These are phyloP conservation scores for Isoetes taiwanensis DNA, from an alignment of 75 land plant species.

Conservation along the genomic window DNA sequence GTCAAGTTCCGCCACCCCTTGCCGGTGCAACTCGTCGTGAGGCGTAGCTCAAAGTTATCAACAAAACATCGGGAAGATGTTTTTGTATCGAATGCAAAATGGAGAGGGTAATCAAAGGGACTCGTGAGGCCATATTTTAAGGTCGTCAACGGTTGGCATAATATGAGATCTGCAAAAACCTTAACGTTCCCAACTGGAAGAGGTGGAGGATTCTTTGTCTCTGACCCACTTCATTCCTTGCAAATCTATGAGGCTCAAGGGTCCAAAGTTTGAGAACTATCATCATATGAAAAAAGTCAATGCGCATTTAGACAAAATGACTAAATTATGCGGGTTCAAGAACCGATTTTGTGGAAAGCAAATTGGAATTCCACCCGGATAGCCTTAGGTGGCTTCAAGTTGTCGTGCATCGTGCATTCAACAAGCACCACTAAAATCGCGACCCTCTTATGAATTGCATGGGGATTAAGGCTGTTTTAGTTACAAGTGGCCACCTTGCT, in stretches of 20 bases:
- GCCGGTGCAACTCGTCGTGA: conserved; percentile 25
- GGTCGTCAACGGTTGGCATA: conserved; percentile 12
- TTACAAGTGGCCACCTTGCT: too few relatives aligned
- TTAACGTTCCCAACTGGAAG: conserved; percentile 2
- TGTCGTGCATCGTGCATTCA: too few relatives aligned
- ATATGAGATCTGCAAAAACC: conserved; percentile 14
- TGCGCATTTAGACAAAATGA: neutral
- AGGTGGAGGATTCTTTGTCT: conserved; percentile 40
- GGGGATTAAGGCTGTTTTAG: too few relatives aligned
- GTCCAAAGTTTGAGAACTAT: conserved; percentile 12
- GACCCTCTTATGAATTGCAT: too few relatives aligned
- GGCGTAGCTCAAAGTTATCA: conserved; percentile 30
- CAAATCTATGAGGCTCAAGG: conserved; percentile 17
- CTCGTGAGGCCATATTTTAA: conserved; percentile 18
- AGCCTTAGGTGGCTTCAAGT: conserved; percentile 63
- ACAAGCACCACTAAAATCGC: too few relatives aligned
- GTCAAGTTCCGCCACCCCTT: conserved; percentile 25
- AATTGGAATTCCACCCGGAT: conserved; percentile 59
- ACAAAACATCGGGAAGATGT: too few relatives aligned
- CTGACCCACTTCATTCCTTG: conserved; percentile 25
- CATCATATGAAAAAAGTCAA: neutral
- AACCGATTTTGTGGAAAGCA: conserved; percentile 56
- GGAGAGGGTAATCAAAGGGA: too few relatives aligned
- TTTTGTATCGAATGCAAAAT: too few relatives aligned
- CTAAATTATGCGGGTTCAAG: too few relatives aligned